Base-by-base conservation (phyloP, 2,329 filamentous ascomycete genomes). In the Periconia sp. region DNA sequence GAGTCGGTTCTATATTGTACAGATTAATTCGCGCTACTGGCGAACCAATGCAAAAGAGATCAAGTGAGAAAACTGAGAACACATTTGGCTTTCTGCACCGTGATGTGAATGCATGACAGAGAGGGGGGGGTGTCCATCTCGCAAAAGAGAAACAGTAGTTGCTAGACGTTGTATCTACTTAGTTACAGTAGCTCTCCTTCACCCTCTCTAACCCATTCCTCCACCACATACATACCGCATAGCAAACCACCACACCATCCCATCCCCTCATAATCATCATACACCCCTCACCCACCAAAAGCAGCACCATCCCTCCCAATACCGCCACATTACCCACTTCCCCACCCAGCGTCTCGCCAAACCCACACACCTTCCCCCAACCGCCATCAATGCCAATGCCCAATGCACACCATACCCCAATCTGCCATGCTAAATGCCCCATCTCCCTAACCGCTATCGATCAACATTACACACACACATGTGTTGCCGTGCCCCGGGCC, bases 261-360 rank as follows among this genome's bases (percentile, higher is more conserved):
- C 10, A 4, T 10, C 9, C n/a, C n/a, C n/a, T n/a, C n/a, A n/a
- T n/a, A n/a, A n/a, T n/a, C 34, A 37, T n/a, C 15, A n/a, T 17
- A 17, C 24, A 23, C n/a, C 34, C 23, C 34, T 15, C 34, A 10
- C 34, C 34, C 34, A 16, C 13, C 15, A 12, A 30, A 15, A 6
- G 13, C 28, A 30, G n/a, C n/a, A 9, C 8, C 6, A 30, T 13
- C 28, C 15, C 8, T 15, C 19, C 37, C 9, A 8, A 21, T 22
- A 34, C 33, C 12, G 18, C 8, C 36, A 16, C 37, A 37, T 24
- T 25, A 45, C 35, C 31, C 4, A 11, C 21, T n/a, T n/a, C n/a
- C n/a, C n/a, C n/a, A n/a, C 30, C 19, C 46, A 49, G 46, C 46
- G 46, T 36, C 36, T 49, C 46, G 46, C 46, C 46, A 45, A 35